Conservation (phyloP, 2,329 filamentous ascomycete species). For the Colletotrichum tropicicola region DNA sequence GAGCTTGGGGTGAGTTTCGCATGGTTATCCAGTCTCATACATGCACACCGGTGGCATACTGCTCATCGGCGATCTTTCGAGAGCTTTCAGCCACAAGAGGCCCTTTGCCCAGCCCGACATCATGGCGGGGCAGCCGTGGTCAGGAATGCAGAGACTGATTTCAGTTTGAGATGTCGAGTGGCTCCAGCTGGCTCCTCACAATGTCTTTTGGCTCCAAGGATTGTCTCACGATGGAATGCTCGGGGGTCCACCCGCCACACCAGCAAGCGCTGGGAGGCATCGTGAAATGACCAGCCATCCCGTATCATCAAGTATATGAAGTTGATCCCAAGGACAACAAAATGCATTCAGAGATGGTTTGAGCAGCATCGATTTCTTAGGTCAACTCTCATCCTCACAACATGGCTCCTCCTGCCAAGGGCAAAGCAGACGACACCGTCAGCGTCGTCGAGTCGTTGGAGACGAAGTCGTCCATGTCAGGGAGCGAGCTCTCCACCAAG, state of each 20-base stretch:
- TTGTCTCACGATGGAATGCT: constrained; percentile 18
- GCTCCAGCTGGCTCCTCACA: background rate
- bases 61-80: background rate
- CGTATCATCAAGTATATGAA: constrained; percentile 11
- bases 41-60: no score
- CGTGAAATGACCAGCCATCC: constrained; percentile 11
- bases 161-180: background rate
- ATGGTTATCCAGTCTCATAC: no score
- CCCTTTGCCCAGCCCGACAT: background rate
- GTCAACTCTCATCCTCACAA: background rate
- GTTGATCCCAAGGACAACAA: background rate
- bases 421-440: constrained; percentile 24
- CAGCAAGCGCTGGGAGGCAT: constrained; percentile 8
- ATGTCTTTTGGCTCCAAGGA: background rate
- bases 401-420: constrained; percentile 24
- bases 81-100: constrained; percentile 8
- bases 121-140: background rate
- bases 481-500: constrained; percentile 27
- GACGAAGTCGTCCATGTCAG: constrained; percentile 30
- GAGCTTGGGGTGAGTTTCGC: no score
- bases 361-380: no score
- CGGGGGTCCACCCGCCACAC: constrained; percentile 13
- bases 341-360: background rate
- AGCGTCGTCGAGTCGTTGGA: constrained; percentile 31
- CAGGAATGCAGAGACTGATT: constrained; percentile 12